Evolutionary conservation across 768 basidiomycete species (phyloP).

Genomic region (Exsudoporus frostii): DNA sequence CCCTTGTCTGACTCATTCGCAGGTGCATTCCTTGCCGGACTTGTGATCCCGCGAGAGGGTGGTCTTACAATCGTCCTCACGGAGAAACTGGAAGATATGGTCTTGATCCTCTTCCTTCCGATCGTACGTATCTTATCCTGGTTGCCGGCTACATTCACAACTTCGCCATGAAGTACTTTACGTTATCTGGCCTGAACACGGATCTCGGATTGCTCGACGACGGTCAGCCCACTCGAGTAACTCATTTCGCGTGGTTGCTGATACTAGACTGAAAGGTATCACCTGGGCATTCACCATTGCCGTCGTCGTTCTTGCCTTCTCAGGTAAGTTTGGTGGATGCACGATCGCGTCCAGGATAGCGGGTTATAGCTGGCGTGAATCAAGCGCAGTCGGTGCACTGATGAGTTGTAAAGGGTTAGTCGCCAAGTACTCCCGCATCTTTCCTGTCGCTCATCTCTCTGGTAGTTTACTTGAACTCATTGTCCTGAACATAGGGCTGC

Average conservation of each 20-base stretch:
- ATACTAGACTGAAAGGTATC: constrained; percentile 41
- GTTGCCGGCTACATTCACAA: not conserved
- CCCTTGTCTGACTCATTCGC: not conserved
- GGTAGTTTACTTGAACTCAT: constrained; percentile 85
- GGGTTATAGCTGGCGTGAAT: constrained; percentile 79
- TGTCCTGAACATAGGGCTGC: constrained; percentile 90
- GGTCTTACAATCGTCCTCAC: constrained; percentile 85
- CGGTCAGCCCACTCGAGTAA: constrained; percentile 38
- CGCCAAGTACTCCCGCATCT: not conserved
- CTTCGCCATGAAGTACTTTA: constrained; percentile 69
- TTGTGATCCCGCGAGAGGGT: constrained; percentile 84
- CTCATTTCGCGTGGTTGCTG: not conserved
- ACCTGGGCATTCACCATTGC: constrained; percentile 89
- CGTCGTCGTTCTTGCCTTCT: constrained; percentile 74
- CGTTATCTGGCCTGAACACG: constrained; percentile 86
- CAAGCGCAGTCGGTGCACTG: constrained; percentile 79
- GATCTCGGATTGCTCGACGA: constrained; percentile 80
- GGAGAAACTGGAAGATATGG: constrained; percentile 96
- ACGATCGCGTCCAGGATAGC: constrained; percentile 60
- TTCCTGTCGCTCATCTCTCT: not conserved
- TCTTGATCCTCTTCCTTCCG: constrained; percentile 84
- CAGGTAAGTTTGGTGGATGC: constrained; percentile 89
- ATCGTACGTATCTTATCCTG: constrained; percentile 42
- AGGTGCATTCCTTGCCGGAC: constrained; percentile 80
- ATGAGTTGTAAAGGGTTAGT: constrained; percentile 94